Evolutionary conservation across 768 basidiomycete genomes (phyloP).

Genomic region (Termitomyces sp.): DNA sequence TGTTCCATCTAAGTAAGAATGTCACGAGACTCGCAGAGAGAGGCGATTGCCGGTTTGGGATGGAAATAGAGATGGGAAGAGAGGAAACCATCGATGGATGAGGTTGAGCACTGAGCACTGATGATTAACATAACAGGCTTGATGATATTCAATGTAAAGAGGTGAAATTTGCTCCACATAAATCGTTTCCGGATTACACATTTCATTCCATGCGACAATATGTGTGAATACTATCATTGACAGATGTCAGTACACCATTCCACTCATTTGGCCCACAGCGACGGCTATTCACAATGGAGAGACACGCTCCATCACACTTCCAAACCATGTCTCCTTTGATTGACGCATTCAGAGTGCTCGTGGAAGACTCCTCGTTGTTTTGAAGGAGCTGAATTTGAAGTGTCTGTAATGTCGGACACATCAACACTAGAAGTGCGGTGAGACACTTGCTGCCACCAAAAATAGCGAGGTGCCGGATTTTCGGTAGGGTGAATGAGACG

Average conservation of each 20-base stretch:
- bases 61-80: too few relatives aligned
- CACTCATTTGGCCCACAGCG: not conserved
- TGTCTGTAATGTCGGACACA: slow-evolving; percentile 8
- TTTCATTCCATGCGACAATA: not conserved
- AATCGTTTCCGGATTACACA: not conserved
- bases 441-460: slow-evolving; percentile 2
- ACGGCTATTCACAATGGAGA: not conserved
- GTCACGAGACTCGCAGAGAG: not conserved
- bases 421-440: slow-evolving; percentile 2
- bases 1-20: too few relatives aligned
- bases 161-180: not conserved
- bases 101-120: too few relatives aligned
- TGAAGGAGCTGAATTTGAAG: not conserved
- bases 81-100: too few relatives aligned
- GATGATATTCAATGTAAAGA: not conserved
- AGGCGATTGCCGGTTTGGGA: too few relatives aligned
- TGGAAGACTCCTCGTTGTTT: not conserved
- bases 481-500: not conserved
- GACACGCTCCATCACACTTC: not conserved
- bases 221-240: not conserved
- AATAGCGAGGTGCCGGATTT: slow-evolving; percentile 6
- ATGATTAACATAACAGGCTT: not conserved
- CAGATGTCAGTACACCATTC: slow-evolving; percentile 1
- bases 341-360: not conserved
- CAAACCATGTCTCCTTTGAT: not conserved